Percentiles rank a stretch among this genome's conserved stretches.
These are phyloP conservation scores for Gautieria morchelliformis DNA, from an alignment of 768 basidiomycete genomes.

Conservation along the genomic window DNA sequence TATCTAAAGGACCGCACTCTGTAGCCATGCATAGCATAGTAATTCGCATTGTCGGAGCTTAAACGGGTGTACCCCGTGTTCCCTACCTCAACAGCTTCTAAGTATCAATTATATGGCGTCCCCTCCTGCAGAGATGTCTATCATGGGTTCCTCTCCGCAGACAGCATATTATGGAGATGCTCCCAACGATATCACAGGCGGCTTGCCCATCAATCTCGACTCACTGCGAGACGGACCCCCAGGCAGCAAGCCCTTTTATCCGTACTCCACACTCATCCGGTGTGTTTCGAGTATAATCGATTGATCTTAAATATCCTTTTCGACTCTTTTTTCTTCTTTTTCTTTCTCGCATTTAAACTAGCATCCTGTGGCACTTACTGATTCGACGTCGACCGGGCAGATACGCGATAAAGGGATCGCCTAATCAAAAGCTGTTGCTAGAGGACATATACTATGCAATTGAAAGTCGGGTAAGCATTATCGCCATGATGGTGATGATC, in stretches of 20 bases:
- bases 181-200: conserved; percentile 72
- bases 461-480: conserved; percentile 63
- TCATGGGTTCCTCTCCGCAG: conserved; percentile 1
- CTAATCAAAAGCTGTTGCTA: conserved; percentile 73
- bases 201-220: conserved; percentile 78
- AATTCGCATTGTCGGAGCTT: conserved; percentile 9
- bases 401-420: conserved; percentile 87
- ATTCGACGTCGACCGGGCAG: conserved; percentile 33
- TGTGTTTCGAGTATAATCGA: conserved; percentile 31
- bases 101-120: neutral
- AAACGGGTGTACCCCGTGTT: neutral
- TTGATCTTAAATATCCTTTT: neutral
- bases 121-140: conserved; percentile 5
- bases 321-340: conserved; percentile 7
- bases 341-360: neutral
- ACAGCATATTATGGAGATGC: conserved; percentile 65
- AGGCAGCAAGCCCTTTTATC: conserved; percentile 85
- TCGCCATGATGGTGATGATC: neutral
- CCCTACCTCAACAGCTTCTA: no score
- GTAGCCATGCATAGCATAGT: neutral
- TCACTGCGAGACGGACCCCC: conserved; percentile 81
- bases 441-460: conserved; percentile 92
- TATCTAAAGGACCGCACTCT: no score
- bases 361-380: conserved; percentile 7
- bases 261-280: conserved; percentile 87